phyloP scores from a whole-genome alignment of 495 filamentous ascomycete species.

The Daldinia decipiens region DNA sequence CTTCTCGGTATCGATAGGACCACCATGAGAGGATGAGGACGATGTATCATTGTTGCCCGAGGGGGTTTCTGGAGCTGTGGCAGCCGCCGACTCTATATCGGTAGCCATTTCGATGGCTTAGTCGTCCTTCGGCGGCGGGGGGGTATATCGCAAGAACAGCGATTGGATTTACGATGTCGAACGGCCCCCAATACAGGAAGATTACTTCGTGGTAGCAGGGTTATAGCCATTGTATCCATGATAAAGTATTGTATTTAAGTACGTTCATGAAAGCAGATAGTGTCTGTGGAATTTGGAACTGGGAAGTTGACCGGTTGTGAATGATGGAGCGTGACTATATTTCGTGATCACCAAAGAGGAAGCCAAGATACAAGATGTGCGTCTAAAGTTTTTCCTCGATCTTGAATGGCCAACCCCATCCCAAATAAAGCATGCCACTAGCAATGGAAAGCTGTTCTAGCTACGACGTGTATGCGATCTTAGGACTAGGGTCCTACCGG shows the following conservation, averaged over 20 bases:
- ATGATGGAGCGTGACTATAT: neutral
- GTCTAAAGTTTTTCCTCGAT: neutral
- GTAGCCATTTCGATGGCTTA: neutral
- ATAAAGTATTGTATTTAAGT: neutral
- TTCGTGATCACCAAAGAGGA: neutral
- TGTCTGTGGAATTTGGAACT: neutral
- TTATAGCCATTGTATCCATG: neutral
- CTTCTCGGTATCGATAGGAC: conserved; percentile 18
- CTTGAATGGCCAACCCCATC: neutral
- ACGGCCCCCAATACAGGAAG: neutral
- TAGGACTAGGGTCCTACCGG: neutral
- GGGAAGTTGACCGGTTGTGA: neutral
- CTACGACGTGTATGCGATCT: neutral
- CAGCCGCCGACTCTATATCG: neutral
- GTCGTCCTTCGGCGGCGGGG: neutral
- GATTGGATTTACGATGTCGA: neutral
- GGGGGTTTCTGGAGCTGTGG: neutral
- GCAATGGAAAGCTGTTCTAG: neutral
- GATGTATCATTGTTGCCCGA: neutral
- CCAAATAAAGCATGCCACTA: neutral
- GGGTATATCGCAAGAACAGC: neutral
- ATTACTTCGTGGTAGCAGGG: neutral
- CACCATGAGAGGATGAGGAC: neutral
- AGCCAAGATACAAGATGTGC: neutral
- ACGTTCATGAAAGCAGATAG: neutral